Conservation (phyloP, 108 stramenopile genomes). For the Aurantiochytrium sp. region DNA sequence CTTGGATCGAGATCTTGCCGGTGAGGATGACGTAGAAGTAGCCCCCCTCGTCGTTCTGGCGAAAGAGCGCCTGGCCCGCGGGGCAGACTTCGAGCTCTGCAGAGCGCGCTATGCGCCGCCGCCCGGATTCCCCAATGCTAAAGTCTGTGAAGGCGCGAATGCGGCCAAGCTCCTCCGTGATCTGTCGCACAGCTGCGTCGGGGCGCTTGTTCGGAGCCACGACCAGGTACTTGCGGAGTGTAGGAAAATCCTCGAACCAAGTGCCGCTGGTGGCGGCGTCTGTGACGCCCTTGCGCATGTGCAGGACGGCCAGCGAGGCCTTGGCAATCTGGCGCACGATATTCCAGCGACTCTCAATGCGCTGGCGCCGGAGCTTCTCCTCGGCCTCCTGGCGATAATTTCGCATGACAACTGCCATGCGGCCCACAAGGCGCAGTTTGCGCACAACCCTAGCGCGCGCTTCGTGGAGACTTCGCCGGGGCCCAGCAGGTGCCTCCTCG, state of each 20-base stretch:
- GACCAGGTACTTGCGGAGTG: background rate
- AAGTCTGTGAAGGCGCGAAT: background rate
- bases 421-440: constrained; percentile 4
- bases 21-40: background rate
- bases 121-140: background rate
- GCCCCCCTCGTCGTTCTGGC: background rate
- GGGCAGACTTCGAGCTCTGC: background rate
- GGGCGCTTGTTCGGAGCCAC: background rate
- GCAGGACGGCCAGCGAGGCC: background rate
- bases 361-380: background rate
- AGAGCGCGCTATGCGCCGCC: background rate
- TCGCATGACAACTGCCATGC: constrained; percentile 16
- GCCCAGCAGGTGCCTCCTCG: background rate
- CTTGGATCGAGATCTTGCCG: background rate
- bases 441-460: background rate
- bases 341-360: background rate
- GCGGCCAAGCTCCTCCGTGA: background rate
- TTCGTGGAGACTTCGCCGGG: background rate
- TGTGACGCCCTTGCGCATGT: background rate
- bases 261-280: background rate
- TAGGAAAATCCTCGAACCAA: background rate
- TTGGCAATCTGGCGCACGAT: background rate
- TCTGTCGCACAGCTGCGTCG: background rate
- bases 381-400: constrained; percentile 2
- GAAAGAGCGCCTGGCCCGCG: background rate